These are phyloP conservation scores for Aspergillus bombycis DNA, from an alignment of 2,329 filamentous ascomycete species.

Conservation along the genomic window DNA sequence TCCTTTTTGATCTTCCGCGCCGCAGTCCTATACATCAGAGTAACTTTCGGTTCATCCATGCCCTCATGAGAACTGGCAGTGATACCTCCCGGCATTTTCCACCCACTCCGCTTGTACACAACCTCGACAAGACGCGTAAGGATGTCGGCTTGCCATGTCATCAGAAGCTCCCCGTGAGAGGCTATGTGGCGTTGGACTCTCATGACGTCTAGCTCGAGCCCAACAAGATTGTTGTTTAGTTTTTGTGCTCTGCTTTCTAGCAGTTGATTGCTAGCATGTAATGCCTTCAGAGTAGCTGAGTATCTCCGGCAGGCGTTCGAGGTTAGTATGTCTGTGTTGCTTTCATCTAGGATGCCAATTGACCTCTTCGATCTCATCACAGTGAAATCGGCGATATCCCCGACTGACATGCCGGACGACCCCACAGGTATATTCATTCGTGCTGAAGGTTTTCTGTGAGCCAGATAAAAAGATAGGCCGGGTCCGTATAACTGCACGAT, in stretches of 20 bases:
- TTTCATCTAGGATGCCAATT: background rate
- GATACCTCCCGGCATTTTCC: slow-evolving; percentile 27
- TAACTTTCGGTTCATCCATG: slow-evolving; percentile 24
- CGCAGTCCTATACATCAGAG: slow-evolving; percentile 30
- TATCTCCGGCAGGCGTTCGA: slow-evolving; percentile 19
- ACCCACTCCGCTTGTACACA: slow-evolving; percentile 26
- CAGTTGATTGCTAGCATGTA: slow-evolving; percentile 30
- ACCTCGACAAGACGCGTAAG: slow-evolving; percentile 40
- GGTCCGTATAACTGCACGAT: slow-evolving; percentile 22
- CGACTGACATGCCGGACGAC: slow-evolving; percentile 8
- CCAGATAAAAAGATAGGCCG: slow-evolving; percentile 27
- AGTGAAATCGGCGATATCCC: slow-evolving; percentile 13
- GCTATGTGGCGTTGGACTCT: slow-evolving; percentile 31
- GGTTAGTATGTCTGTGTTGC: background rate
- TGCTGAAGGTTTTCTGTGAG: slow-evolving; percentile 6
- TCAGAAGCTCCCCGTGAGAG: slow-evolving; percentile 30
- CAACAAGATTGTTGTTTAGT: slow-evolving; percentile 22
- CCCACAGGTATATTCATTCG: background rate
- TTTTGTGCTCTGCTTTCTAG: slow-evolving; percentile 29
- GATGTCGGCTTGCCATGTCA: slow-evolving; percentile 40
- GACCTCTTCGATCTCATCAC: background rate
- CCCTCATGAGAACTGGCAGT: slow-evolving; percentile 20
- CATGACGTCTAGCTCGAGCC: slow-evolving; percentile 30
- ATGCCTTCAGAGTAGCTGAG: slow-evolving; percentile 21
- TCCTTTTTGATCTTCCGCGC: slow-evolving; percentile 27